Percentiles rank a stretch among this genome's conserved stretches.
Conservation (phyloP, 352 stramenopile genomes). For the Elongisporangium senticosum region DNA sequence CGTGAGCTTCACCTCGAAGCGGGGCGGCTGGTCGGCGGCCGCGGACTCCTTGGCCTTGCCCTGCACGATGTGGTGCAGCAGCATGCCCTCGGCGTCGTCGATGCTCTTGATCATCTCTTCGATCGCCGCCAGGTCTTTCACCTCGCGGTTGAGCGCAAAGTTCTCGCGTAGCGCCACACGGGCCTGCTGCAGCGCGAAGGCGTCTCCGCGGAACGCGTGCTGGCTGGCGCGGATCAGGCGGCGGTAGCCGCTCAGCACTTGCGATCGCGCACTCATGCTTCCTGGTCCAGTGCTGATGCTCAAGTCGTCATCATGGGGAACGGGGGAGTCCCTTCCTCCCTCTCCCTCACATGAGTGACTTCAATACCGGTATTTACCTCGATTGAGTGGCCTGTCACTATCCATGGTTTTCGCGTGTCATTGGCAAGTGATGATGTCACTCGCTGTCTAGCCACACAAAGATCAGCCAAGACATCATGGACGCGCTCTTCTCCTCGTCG, state of each 20-base stretch:
- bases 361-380: not conserved
- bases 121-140: slow-evolving; percentile 45
- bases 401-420: slow-evolving; percentile 1
- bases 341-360: not conserved
- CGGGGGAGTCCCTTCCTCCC: too few relatives aligned
- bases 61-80: slow-evolving; percentile 86
- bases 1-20: slow-evolving; percentile 74
- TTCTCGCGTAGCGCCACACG: slow-evolving; percentile 56
- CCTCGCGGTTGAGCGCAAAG: slow-evolving; percentile 56
- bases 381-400: not conserved
- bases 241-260: slow-evolving; percentile 73
- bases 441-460: not conserved
- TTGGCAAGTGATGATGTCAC: slow-evolving; percentile 5
- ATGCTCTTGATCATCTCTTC: slow-evolving; percentile 66
- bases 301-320: not conserved
- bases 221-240: slow-evolving; percentile 70
- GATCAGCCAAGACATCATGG: slow-evolving; percentile 21
- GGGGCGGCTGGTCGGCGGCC: slow-evolving; percentile 17
- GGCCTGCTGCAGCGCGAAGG: slow-evolving; percentile 57
- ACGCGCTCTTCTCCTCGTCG: slow-evolving; percentile 18
- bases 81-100: slow-evolving; percentile 75
- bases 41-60: slow-evolving; percentile 45
- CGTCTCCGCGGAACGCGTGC: slow-evolving; percentile 65
- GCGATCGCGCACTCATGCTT: slow-evolving; percentile 45
- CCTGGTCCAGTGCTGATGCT: not conserved